Conservation (phyloP, 768 basidiomycete genomes). For the Amanita jacksonii region DNA sequence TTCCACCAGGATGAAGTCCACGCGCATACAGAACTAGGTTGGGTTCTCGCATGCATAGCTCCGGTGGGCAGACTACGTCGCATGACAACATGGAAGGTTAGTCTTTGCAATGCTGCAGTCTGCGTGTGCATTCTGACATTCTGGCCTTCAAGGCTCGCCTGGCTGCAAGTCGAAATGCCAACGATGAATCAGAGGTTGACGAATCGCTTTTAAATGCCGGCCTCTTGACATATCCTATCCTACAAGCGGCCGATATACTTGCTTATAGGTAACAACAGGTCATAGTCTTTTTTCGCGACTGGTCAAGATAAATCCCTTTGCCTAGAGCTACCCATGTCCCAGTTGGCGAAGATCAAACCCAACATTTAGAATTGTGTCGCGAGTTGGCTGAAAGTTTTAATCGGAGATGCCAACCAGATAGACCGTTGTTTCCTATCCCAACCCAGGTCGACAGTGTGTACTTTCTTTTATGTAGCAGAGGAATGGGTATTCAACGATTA, state of each 20-base stretch:
- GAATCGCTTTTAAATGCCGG: conserved; percentile 79
- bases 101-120: background rate
- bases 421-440: conserved; percentile 63
- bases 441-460: conserved; percentile 63
- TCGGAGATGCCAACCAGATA: conserved; percentile 38
- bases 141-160: conserved; percentile 52
- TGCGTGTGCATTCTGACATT: conserved; percentile 4
- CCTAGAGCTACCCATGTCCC: conserved; percentile 84
- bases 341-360: conserved; percentile 93
- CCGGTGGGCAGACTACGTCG: conserved; percentile 73
- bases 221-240: conserved; percentile 83
- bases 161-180: conserved; percentile 64
- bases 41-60: conserved; percentile 82
- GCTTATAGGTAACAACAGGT: conserved; percentile 53
- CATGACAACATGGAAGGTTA: conserved; percentile 98
- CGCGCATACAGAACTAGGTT: conserved; percentile 79
- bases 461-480: background rate
- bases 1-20: conserved; percentile 89
- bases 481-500: background rate
- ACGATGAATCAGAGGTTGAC: conserved; percentile 66
- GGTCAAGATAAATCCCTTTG: background rate
- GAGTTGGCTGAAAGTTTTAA: conserved; percentile 84
- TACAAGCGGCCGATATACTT: conserved; percentile 91
- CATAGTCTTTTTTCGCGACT: conserved; percentile 12
- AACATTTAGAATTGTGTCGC: conserved; percentile 84